Percentiles rank a stretch among this genome's conserved stretches.
These are phyloP conservation scores for Gremmenia infestans DNA, from an alignment of 2,329 filamentous ascomycete species.

Conservation along the genomic window DNA sequence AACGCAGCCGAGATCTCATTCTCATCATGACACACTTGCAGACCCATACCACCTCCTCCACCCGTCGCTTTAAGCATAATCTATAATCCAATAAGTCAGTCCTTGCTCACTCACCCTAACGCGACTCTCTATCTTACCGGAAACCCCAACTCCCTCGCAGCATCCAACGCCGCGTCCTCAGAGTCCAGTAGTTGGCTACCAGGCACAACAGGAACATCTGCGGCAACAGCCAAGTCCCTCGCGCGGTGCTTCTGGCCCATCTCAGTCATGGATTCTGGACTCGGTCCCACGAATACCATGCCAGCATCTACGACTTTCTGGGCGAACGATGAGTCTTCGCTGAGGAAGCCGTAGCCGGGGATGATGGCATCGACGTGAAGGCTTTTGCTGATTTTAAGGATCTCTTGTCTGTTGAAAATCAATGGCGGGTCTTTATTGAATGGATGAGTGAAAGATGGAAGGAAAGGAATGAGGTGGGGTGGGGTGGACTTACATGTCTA, in stretches of 20 bases:
- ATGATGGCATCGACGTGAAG: constrained; percentile 49
- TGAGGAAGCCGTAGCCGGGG: constrained; percentile 63
- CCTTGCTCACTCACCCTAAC: background rate
- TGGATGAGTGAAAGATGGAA: too few relatives aligned
- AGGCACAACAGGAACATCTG: constrained; percentile 64
- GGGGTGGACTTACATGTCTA: constrained; percentile 5
- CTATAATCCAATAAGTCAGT: background rate
- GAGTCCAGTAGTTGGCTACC: constrained; percentile 62
- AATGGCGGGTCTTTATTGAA: background rate
- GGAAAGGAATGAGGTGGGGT: background rate
- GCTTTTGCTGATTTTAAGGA: constrained; percentile 8
- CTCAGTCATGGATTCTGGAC: constrained; percentile 19
- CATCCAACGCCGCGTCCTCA: constrained; percentile 38
- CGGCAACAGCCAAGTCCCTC: constrained; percentile 60
- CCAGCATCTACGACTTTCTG: constrained; percentile 46
- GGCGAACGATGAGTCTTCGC: constrained; percentile 60
- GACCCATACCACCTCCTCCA: constrained; percentile 60
- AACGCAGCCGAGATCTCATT: constrained; percentile 48
- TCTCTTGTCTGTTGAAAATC: background rate
- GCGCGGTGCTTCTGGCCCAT: constrained; percentile 40
- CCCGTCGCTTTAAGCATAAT: constrained; percentile 54
- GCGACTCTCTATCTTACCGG: constrained; percentile 27
- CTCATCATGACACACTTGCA: constrained; percentile 46
- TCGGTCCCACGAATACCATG: constrained; percentile 56
- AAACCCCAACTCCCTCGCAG: constrained; percentile 31